Base-by-base conservation (phyloP, 164 flowering plant species). In the Umbilicus rupestris region DNA sequence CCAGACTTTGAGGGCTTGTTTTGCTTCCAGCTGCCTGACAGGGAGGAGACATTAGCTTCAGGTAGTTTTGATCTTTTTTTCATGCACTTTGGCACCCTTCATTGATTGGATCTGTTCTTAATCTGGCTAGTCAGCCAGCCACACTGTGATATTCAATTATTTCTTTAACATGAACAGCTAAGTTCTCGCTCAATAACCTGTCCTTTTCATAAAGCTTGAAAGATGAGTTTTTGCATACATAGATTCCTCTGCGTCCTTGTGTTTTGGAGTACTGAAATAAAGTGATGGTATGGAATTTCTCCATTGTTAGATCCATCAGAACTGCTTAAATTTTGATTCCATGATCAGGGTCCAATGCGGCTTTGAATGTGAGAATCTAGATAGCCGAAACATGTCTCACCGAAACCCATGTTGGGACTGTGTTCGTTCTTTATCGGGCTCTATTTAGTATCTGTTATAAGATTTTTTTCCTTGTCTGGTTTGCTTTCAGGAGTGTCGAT, bases 21-120 rank as follows among this genome's bases (percentile, higher is more conserved):
- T 44, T 5, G 16, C 33, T 28, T 2, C 17, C 33, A n/a, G 29
- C 29, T 28, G 60, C 5, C 60, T 26, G 44, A 41, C n/a, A n/a
- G 3, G 44, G 16, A 14, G 12, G 0, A 41, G 3, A 12, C 17
- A 20, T 2, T 3, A 55, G 33, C 19, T 55, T 28, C 60, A 55
- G 31, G 31, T 55, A 29, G 19, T 29, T 55, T 17, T 11, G 28
- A 26, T 24, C 1, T 50, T 50, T 50, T 14, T 5, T 15, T 14
- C 60, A 55, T 55, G 60, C 60, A 28, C 12, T 55, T 55, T 55
- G 12, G 16, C 15, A 3, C 14, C 0, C 19, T 55, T 28, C 60
- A 26, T 55, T 55, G 60, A 28, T 55, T 28, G 33, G 60, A 55
- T 55, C 60, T 55, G 60, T 55, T 28, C 44, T 41, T 10, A 35